These are phyloP conservation scores for Rubia balearica DNA, from an alignment of 305 asterid genomes.

Conservation along the genomic window DNA sequence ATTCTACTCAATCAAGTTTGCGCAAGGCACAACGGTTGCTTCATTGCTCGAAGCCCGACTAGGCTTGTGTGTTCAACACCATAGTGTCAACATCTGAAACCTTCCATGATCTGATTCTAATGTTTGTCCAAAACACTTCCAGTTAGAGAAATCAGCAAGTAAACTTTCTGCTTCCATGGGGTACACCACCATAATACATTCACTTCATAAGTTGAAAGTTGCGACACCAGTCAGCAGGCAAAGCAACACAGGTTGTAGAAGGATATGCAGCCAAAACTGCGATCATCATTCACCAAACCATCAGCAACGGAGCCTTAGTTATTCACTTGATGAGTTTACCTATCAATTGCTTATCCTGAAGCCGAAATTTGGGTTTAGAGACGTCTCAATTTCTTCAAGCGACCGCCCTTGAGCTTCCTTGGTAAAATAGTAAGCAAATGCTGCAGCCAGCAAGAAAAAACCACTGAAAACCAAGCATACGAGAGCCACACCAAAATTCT, in stretches of 20 bases:
- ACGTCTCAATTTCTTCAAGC: conserved; percentile 79
- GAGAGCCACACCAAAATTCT: conserved; percentile 54
- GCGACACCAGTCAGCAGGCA: background rate
- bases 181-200: background rate
- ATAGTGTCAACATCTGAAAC: background rate
- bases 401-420: conserved; percentile 77
- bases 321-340: background rate
- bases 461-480: conserved; percentile 60
- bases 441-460: conserved; percentile 59
- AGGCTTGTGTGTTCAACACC: background rate
- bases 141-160: background rate
- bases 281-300: background rate
- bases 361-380: conserved; percentile 33
- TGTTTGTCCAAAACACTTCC: background rate
- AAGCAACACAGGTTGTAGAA: conserved; percentile 1
- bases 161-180: background rate
- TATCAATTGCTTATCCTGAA: conserved; percentile 13
- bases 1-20: too few relatives aligned
- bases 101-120: background rate
- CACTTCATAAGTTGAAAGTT: background rate
- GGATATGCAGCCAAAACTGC: background rate
- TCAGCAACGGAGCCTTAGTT: background rate
- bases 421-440: conserved; percentile 46
- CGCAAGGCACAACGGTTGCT: background rate
- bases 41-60: too few relatives aligned